Evolutionary conservation across 768 basidiomycete genomes (phyloP).

Genomic region (Daedaleopsis sinensis): DNA sequence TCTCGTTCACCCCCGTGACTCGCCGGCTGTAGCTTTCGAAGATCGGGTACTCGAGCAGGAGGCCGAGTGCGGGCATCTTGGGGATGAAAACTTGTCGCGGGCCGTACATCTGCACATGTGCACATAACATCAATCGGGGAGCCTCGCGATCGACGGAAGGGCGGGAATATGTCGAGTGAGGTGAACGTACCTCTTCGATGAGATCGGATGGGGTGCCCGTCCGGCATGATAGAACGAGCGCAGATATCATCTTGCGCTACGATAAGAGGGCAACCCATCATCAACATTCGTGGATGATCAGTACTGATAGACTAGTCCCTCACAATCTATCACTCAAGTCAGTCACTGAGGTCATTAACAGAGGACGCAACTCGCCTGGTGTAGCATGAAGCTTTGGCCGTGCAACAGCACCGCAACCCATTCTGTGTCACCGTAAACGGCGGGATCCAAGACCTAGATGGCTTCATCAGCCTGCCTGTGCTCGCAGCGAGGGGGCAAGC

Average conservation of each 20-base stretch:
- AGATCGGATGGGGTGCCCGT: constrained; percentile 74
- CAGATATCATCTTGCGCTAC: constrained; percentile 96
- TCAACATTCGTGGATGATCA: too few relatives aligned
- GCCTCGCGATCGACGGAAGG: not conserved
- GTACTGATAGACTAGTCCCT: not conserved
- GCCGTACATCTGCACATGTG: constrained; percentile 64
- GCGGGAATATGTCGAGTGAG: not conserved
- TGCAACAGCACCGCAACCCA: constrained; percentile 95
- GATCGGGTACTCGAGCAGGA: constrained; percentile 86
- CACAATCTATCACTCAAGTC: constrained; percentile 20
- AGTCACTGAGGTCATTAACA: not conserved
- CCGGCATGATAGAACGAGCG: constrained; percentile 77
- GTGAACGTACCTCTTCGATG: constrained; percentile 63
- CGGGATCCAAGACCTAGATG: constrained; percentile 77
- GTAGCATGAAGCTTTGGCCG: constrained; percentile 98
- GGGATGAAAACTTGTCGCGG: constrained; percentile 81
- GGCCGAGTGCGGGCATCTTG: constrained; percentile 93
- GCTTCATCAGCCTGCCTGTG: not conserved
- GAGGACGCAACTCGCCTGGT: constrained; percentile 69
- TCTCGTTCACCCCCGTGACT: constrained; percentile 52
- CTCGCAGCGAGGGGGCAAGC: not conserved
- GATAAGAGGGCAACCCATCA: not conserved
- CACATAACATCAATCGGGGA: not conserved
- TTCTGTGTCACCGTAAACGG: constrained; percentile 87
- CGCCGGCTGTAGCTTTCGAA: constrained; percentile 77